phyloP scores from a whole-genome alignment of 495 filamentous ascomycete genomes.

The Cercophora samala region DNA sequence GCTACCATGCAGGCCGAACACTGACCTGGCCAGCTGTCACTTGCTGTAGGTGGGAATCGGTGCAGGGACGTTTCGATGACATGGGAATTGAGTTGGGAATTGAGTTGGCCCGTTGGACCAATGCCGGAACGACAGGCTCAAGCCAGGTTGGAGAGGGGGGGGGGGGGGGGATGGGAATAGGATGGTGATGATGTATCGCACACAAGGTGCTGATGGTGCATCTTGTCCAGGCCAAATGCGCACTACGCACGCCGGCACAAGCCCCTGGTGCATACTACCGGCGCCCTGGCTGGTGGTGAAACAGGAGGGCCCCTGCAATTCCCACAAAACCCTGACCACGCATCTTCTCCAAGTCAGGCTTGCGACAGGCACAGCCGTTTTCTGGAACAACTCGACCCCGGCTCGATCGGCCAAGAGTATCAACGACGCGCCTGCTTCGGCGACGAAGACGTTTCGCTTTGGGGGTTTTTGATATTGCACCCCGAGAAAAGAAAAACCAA shows the following conservation, averaged over 20 bases:
- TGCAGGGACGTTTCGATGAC: no score
- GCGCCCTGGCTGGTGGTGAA: constrained; percentile 40
- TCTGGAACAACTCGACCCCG: constrained; percentile 38
- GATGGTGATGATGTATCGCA: not conserved
- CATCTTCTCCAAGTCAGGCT: constrained; percentile 30
- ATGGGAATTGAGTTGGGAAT: not conserved
- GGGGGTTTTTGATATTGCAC: not conserved
- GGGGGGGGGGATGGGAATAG: not conserved
- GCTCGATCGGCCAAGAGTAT: constrained; percentile 19
- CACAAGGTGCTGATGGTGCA: not conserved
- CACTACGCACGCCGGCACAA: constrained; percentile 30
- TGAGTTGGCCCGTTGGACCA: not conserved
- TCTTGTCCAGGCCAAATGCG: constrained; percentile 21
- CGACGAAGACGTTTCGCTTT: not conserved
- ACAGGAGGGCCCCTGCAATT: constrained; percentile 37
- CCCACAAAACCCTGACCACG: constrained; percentile 30
- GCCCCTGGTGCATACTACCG: constrained; percentile 36
- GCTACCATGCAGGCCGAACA: not conserved
- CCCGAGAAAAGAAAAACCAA: no score
- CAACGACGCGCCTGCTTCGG: constrained; percentile 5
- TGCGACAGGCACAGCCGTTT: constrained; percentile 35
- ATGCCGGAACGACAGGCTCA: no score
- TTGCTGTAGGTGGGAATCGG: not conserved
- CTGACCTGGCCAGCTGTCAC: not conserved
- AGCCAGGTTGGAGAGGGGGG: not conserved